Percentiles rank a stretch among this genome's conserved stretches.
These are phyloP conservation scores for Aegilops sharonensis DNA, from an alignment of 176 grass and related monocot genomes.

Conservation along the genomic window DNA sequence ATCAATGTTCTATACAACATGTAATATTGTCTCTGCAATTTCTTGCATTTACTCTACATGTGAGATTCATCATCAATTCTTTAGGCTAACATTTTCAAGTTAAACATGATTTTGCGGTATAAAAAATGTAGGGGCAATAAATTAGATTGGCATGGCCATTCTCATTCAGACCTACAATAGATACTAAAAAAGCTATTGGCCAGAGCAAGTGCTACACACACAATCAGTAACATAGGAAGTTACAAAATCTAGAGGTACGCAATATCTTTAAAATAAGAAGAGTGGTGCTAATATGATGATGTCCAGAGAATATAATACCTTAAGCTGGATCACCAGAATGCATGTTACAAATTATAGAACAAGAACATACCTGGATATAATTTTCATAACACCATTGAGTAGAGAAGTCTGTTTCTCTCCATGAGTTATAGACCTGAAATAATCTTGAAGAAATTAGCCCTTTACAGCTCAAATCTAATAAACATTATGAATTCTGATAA, in stretches of 20 bases:
- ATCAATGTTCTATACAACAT: slow-evolving; percentile 2
- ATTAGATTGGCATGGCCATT: not conserved
- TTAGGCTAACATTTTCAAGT: not conserved
- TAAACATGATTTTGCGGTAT: not conserved
- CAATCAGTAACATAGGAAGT: slow-evolving; percentile 3
- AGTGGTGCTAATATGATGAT: not conserved
- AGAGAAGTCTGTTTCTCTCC: slow-evolving; percentile 93
- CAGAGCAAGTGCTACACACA: not conserved
- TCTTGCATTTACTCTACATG: not conserved
- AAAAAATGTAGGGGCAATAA: not conserved
- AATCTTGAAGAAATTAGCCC: slow-evolving; percentile 27
- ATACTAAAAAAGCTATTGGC: not conserved
- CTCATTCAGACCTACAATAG: not conserved
- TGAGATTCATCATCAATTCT: not conserved
- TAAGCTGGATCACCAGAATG: not conserved
- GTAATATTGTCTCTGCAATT: not conserved
- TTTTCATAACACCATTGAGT: slow-evolving; percentile 97
- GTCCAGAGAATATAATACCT: not conserved
- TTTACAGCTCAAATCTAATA: slow-evolving; percentile 1
- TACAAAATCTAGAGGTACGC: not conserved
- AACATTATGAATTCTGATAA: slow-evolving; percentile 20
- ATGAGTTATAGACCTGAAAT: slow-evolving; percentile 83
- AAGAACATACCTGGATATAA: slow-evolving; percentile 72
- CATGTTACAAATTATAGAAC: slow-evolving; percentile 1
- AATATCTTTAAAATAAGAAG: slow-evolving; percentile 20